A percentile compares a stretch with the other conserved stretches of the same genome.
phyloP scores from a whole-genome alignment of 306 rosid genomes.

The Cicer yamashitae region DNA sequence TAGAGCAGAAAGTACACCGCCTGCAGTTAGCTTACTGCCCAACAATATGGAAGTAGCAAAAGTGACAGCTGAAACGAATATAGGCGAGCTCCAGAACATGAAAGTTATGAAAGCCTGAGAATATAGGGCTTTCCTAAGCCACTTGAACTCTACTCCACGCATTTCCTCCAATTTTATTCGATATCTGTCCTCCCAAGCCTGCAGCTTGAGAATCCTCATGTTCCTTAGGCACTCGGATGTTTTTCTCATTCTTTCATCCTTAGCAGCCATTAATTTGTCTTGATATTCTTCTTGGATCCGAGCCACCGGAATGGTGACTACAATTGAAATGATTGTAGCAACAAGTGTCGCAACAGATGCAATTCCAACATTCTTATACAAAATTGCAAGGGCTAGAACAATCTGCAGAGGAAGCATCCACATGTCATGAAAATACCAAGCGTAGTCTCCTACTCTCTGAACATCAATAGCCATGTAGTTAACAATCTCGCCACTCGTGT shows the following conservation, averaged over 20 bases:
- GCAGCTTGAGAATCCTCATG: constrained; percentile 97
- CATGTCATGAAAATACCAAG: constrained; percentile 97
- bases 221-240: constrained; percentile 94
- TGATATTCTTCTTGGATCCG: constrained; percentile 88
- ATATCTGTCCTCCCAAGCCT: constrained; percentile 99
- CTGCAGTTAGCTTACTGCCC: constrained; percentile 89
- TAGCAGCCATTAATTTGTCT: constrained; percentile 95
- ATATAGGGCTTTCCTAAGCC: constrained; percentile 92
- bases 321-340: constrained; percentile 90
- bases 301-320: constrained; percentile 84
- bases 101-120: constrained; percentile 98
- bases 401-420: constrained; percentile 99
- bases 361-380: constrained; percentile 96
- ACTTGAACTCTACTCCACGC: constrained; percentile 93
- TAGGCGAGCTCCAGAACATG: constrained; percentile 99
- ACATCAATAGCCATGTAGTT: constrained; percentile 99
- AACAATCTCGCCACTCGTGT: constrained; percentile 96
- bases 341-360: constrained; percentile 88
- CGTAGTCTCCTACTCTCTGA: constrained; percentile 93
- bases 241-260: constrained; percentile 98
- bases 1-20: constrained; percentile 96
- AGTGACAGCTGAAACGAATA: constrained; percentile 95
- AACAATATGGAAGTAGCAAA: constrained; percentile 84
- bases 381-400: constrained; percentile 87
- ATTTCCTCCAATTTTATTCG: constrained; percentile 78